Percentiles rank a stretch among this genome's conserved stretches.
phyloP scores from a whole-genome alignment of 208 protist genomes.

The Leishmania gerbilli region DNA sequence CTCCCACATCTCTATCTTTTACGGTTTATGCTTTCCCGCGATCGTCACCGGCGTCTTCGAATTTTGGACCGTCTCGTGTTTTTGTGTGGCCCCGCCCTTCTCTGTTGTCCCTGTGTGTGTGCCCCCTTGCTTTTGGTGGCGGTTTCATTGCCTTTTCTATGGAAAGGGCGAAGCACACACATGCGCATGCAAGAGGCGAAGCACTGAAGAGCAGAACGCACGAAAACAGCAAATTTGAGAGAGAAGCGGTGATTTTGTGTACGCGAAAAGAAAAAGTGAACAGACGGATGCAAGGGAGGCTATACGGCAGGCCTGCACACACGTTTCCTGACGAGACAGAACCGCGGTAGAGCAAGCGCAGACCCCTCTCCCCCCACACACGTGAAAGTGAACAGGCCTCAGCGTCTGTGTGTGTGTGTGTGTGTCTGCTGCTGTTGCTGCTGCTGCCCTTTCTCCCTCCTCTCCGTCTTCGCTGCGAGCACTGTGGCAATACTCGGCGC shows the following conservation, averaged over 20 bases:
- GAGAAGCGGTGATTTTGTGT: not conserved
- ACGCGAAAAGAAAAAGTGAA: not conserved
- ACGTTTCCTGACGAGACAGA: not conserved
- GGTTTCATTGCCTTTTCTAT: not conserved
- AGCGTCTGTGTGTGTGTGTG: not conserved
- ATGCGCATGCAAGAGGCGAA: not conserved
- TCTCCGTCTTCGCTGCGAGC: not conserved
- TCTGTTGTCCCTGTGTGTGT: not conserved
- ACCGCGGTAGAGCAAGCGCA: not conserved
- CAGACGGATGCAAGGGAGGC: not conserved
- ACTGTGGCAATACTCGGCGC: not conserved
- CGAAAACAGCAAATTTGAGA: no score
- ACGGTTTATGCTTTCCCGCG: no score
- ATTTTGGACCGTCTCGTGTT: not conserved
- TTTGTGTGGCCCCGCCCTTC: not conserved
- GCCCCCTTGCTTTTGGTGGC: not conserved
- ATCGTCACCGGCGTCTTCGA: not conserved
- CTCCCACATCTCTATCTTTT: not conserved
- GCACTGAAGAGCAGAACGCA: not conserved
- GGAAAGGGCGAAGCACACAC: not conserved
- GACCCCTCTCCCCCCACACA: not conserved
- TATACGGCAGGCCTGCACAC: not conserved
- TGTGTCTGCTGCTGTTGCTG: not conserved
- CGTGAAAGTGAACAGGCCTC: not conserved
- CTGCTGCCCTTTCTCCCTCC: not conserved